Evolutionary conservation across 192 early-diverging fungal species (phyloP).

Genomic region (Geranomyces variabilis): DNA sequence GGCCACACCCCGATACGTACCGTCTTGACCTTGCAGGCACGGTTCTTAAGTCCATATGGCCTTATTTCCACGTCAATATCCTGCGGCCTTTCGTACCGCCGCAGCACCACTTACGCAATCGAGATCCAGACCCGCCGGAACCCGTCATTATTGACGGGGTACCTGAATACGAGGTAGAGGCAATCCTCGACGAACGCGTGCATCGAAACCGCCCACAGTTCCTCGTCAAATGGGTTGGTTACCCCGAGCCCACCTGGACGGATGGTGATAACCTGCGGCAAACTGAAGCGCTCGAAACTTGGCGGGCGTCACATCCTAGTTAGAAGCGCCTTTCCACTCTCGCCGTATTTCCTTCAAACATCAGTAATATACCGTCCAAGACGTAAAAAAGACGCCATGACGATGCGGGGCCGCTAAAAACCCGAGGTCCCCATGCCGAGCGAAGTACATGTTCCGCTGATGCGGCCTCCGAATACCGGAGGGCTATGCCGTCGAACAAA

Average conservation of each 20-base stretch:
- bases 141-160: not conserved
- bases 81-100: not conserved
- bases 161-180: not conserved
- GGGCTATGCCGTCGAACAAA: too few species aligned
- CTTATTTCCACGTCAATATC: slow-evolving; percentile 7
- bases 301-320: too few species aligned
- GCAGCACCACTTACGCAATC: not conserved
- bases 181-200: not conserved
- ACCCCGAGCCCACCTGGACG: not conserved
- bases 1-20: slow-evolving; percentile 21
- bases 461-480: too few species aligned
- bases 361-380: too few species aligned
- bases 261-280: not conserved
- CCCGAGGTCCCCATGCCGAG: too few species aligned
- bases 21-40: not conserved
- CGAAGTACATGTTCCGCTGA: too few species aligned
- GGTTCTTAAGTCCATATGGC: not conserved
- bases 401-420: too few species aligned
- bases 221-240: slow-evolving; percentile 8
- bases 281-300: not conserved
- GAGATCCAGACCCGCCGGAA: not conserved
- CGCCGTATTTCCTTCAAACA: too few species aligned
- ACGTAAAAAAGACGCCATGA: too few species aligned
- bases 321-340: too few species aligned
- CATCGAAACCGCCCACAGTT: not conserved